Conservation (phyloP, 306 rosid genomes). For the Clitoria ternatea region DNA sequence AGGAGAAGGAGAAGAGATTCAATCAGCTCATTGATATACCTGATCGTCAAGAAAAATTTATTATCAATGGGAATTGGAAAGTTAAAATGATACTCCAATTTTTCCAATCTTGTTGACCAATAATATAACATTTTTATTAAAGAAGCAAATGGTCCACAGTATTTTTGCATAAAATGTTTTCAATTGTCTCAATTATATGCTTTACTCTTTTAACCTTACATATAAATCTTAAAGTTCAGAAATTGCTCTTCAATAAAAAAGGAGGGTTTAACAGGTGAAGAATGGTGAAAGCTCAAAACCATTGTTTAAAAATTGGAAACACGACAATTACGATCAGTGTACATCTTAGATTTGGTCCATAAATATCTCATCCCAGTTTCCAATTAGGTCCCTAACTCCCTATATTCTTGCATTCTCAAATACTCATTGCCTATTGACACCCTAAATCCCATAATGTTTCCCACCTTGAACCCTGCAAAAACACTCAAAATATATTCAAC, state of each 20-base stretch:
- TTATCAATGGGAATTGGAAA: slow-evolving; percentile 14
- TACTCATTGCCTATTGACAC: neutral
- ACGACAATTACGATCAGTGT: neutral
- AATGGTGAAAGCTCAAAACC: neutral
- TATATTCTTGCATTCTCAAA: neutral
- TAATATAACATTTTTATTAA: neutral
- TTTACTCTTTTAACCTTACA: neutral
- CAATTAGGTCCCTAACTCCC: neutral
- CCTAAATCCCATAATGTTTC: neutral
- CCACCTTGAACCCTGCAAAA: neutral
- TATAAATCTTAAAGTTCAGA: neutral
- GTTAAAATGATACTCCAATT: neutral
- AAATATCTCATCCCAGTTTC: neutral
- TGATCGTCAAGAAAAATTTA: slow-evolving; percentile 39
- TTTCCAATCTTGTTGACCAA: neutral
- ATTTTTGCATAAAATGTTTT: neutral
- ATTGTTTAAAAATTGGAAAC: slow-evolving; percentile 10
- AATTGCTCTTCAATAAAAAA: slow-evolving; percentile 11
- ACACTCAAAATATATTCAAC: slow-evolving; percentile 20
- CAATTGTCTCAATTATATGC: neutral
- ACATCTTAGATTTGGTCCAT: slow-evolving; percentile 4
- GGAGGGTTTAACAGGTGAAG: neutral
- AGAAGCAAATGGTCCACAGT: neutral
- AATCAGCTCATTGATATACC: slow-evolving; percentile 83
- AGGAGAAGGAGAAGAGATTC: slow-evolving; percentile 60